These are phyloP conservation scores for Trichomonas vaginalis DNA, from an alignment of 208 protist genomes.

Conservation along the genomic window DNA sequence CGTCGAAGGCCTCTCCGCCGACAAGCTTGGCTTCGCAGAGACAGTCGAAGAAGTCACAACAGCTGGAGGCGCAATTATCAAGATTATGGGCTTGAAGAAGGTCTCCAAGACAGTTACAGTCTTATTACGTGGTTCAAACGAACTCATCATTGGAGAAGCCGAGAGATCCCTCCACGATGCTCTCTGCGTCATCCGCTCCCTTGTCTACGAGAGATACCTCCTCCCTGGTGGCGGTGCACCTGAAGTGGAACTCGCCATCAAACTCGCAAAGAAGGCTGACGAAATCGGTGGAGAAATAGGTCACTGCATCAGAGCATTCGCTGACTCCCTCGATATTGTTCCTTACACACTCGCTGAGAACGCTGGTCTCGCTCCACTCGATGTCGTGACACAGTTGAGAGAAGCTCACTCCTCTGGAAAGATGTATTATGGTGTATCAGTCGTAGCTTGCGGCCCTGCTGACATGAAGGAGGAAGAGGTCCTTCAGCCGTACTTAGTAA, in stretches of 20 bases:
- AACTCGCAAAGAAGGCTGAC: slow-evolving; percentile 65
- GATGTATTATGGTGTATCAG: slow-evolving; percentile 57
- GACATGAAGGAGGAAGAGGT: slow-evolving; percentile 94
- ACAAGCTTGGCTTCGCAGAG: slow-evolving; percentile 83
- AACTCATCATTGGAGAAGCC: slow-evolving; percentile 79
- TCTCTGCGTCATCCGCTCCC: slow-evolving; percentile 91
- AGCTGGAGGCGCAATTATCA: slow-evolving; percentile 36
- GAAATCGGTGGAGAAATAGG: slow-evolving; percentile 55
- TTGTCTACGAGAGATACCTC: slow-evolving; percentile 75
- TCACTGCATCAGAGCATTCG: slow-evolving; percentile 81
- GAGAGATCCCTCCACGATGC: slow-evolving; percentile 96
- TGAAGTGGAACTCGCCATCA: slow-evolving; percentile 73
- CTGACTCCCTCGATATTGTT: slow-evolving; percentile 68
- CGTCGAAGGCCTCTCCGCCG: slow-evolving; percentile 74
- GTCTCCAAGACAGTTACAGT: slow-evolving; percentile 76
- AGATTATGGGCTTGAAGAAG: slow-evolving; percentile 69
- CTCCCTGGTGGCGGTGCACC: slow-evolving; percentile 84
- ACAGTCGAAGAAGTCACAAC: slow-evolving; percentile 66
- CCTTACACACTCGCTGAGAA: slow-evolving; percentile 97
- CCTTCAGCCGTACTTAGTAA: slow-evolving; percentile 88
- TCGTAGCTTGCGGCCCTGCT: slow-evolving; percentile 64
- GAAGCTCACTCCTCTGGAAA: slow-evolving; percentile 72
- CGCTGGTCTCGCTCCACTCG: slow-evolving; percentile 82
- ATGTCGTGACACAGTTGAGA: slow-evolving; percentile 88
- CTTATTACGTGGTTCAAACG: slow-evolving; percentile 80